These are phyloP conservation scores for Ogataea trehaloabstinens DNA, from an alignment of 805 yeast species.

Conservation along the genomic window DNA sequence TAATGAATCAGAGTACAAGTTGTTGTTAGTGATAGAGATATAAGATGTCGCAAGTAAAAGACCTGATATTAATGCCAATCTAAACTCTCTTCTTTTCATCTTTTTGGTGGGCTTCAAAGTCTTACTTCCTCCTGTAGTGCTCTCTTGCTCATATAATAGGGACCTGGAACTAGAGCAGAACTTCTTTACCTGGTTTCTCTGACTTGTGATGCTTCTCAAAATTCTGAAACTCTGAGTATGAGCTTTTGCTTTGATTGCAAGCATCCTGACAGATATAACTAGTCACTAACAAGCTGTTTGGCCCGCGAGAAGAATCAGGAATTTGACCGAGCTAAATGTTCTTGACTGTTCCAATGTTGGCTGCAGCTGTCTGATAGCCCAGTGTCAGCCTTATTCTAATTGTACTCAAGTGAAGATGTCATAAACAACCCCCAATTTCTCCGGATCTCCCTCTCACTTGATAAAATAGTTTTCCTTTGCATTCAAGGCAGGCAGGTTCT, in stretches of 20 bases:
- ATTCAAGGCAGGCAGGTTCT: no score
- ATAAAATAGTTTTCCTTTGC: no score
- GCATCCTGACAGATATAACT: no score
- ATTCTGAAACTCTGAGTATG: slow-evolving; percentile 11
- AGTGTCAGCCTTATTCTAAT: no score
- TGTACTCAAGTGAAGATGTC: no score
- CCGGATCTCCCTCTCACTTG: no score
- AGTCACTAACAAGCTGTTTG: no score
- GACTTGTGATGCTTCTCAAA: slow-evolving; percentile 11
- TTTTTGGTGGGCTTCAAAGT: slow-evolving; percentile 12
- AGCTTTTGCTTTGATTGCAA: slow-evolving; percentile 16
- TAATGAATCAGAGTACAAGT: slow-evolving; percentile 29
- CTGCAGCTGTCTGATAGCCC: no score
- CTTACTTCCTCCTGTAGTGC: slow-evolving; percentile 1
- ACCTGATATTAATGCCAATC: slow-evolving; percentile 33
- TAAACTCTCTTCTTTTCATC: slow-evolving; percentile 31
- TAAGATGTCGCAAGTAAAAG: slow-evolving; percentile 33
- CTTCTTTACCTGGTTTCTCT: slow-evolving; percentile 11
- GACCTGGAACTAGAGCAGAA: slow-evolving; percentile 15
- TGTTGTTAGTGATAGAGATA: slow-evolving; percentile 27
- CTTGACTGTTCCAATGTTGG: no score
- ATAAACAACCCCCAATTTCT: no score
- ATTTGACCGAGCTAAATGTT: no score
- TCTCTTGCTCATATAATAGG: slow-evolving; percentile 4
- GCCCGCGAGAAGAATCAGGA: no score